A percentile compares a stretch with the other conserved stretches of the same genome.
These are phyloP conservation scores for Xylaria longipes DNA, from an alignment of 495 filamentous ascomycete genomes.

Conservation along the genomic window DNA sequence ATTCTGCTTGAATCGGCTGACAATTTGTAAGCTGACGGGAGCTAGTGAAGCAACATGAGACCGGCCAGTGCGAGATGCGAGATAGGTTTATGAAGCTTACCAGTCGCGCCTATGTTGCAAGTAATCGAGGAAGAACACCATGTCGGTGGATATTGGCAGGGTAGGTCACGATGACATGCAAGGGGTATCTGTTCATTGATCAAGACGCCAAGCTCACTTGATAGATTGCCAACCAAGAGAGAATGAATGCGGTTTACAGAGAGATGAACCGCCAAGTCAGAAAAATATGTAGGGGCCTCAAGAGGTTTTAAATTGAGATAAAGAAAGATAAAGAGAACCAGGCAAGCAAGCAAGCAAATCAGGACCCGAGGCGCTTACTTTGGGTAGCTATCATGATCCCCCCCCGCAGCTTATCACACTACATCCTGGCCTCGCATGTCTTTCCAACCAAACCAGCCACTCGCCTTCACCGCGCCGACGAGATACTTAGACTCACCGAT, in stretches of 20 bases:
- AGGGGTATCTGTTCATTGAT: not conserved
- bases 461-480: not conserved
- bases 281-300: not conserved
- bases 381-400: not conserved
- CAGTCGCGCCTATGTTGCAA: conserved; percentile 65
- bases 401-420: conserved; percentile 18
- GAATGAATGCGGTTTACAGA: not conserved
- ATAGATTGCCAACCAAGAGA: not conserved
- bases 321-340: no score
- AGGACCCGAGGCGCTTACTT: not conserved
- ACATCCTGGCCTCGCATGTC: not conserved
- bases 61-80: conserved; percentile 8
- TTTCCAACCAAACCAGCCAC: not conserved
- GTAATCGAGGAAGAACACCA: conserved; percentile 64
- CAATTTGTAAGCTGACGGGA: conserved; percentile 20
- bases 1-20: conserved; percentile 78
- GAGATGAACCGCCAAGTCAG: not conserved
- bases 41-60: not conserved
- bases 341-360: not conserved
- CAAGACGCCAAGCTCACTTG: not conserved
- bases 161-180: not conserved
- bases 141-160: conserved; percentile 30
- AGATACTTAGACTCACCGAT: conserved; percentile 16
- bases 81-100: conserved; percentile 42
- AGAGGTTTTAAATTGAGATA: not conserved